These are phyloP conservation scores for Cercospora sojina DNA, from an alignment of 2,329 filamentous ascomycete genomes.

Conservation along the genomic window DNA sequence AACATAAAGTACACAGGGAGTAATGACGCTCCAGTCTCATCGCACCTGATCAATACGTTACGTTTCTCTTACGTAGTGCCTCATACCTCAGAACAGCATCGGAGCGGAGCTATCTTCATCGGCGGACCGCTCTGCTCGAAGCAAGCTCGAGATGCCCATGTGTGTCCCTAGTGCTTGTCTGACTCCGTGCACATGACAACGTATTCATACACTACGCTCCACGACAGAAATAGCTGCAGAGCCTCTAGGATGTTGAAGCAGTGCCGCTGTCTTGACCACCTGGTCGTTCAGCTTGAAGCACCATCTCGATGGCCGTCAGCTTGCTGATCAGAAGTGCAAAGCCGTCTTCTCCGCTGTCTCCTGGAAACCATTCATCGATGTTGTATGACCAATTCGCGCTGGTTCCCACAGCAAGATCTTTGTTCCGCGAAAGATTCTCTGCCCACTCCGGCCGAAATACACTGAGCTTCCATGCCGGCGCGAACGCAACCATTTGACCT, in stretches of 20 bases:
- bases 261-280: neutral
- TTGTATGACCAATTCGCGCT: constrained; percentile 32
- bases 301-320: constrained; percentile 29
- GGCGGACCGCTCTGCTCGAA: neutral
- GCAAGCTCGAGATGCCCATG: neutral
- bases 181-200: neutral
- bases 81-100: neutral
- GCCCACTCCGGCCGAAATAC: constrained; percentile 36
- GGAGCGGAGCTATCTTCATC: neutral
- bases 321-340: constrained; percentile 34
- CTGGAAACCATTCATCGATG: constrained; percentile 36
- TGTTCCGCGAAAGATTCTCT: constrained; percentile 32
- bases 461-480: constrained; percentile 35
- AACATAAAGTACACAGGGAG: neutral
- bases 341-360: constrained; percentile 23
- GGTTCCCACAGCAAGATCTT: constrained; percentile 31
- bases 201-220: neutral
- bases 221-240: neutral
- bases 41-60: neutral
- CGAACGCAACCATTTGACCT: constrained; percentile 8
- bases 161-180: neutral
- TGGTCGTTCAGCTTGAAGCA: neutral
- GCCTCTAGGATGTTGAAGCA: neutral
- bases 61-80: neutral
- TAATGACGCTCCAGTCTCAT: neutral